phyloP scores from a whole-genome alignment of 768 basidiomycete genomes.

The Flagelloscypha sp. region DNA sequence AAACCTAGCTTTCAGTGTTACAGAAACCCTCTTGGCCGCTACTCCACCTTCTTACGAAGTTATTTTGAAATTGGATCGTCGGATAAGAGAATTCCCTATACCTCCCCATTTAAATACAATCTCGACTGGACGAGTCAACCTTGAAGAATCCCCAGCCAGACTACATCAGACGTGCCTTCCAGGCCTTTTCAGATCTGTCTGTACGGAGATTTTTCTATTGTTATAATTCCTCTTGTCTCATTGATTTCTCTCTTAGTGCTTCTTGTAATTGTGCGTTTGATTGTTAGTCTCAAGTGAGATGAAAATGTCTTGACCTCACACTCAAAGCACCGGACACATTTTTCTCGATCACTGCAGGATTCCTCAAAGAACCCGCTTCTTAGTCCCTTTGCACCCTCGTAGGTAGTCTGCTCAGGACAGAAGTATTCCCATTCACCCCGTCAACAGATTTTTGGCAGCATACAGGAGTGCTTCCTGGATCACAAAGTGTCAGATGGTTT shows the following conservation, averaged over 20 bases:
- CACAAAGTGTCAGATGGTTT: slow-evolving; percentile 41
- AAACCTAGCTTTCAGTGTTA: slow-evolving; percentile 44
- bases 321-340: slow-evolving; percentile 69
- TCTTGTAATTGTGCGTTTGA: slow-evolving; percentile 47
- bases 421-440: too few species aligned
- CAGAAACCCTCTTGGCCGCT: slow-evolving; percentile 50
- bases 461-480: slow-evolving; percentile 62
- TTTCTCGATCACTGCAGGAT: slow-evolving; percentile 62
- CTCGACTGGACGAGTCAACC: too few species aligned
- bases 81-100: slow-evolving; percentile 51
- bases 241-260: slow-evolving; percentile 1
- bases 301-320: too few species aligned
- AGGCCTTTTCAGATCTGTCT: slow-evolving; percentile 44
- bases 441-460: slow-evolving; percentile 59
- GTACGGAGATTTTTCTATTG: slow-evolving; percentile 26
- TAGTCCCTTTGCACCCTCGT: slow-evolving; percentile 67
- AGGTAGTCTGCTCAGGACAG: too few species aligned
- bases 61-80: slow-evolving; percentile 59
- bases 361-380: slow-evolving; percentile 61
- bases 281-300: too few species aligned
- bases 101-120: slow-evolving; percentile 48
- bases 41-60: slow-evolving; percentile 54
- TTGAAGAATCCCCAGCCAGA: slow-evolving; percentile 37
- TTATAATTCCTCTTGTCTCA: neutral
- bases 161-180: too few species aligned